Percentiles rank a stretch among this genome's conserved stretches.
Evolutionary conservation across 305 asterid genomes (phyloP).

Genomic region (Solanum hybrid): DNA sequence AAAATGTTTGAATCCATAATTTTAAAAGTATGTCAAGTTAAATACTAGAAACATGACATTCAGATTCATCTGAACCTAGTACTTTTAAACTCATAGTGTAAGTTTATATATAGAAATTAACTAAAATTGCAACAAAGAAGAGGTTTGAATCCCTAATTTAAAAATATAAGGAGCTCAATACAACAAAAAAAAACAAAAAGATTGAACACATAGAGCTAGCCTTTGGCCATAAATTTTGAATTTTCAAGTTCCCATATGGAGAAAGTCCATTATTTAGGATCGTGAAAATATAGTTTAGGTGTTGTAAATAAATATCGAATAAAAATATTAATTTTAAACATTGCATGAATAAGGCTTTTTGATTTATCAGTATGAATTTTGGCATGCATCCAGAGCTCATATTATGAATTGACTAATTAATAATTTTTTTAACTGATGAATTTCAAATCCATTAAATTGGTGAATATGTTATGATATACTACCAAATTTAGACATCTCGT

Average conservation of each 20-base stretch:
- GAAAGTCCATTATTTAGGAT: not conserved
- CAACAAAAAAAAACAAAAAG: not conserved
- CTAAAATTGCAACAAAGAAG: not conserved
- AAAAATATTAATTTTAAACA: not conserved
- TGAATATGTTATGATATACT: not conserved
- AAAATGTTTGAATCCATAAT: not conserved
- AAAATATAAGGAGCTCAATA: not conserved
- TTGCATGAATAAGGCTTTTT: not conserved
- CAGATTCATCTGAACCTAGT: not conserved
- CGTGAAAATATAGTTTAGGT: not conserved
- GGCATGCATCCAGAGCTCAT: not conserved
- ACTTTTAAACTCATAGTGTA: not conserved
- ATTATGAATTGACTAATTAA: not conserved
- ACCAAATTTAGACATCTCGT: not conserved
- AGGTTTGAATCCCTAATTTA: not conserved
- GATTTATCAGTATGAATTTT: not conserved
- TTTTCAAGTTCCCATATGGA: not conserved
- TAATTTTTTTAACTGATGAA: not conserved
- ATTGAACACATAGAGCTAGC: not conserved
- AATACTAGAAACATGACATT: not conserved
- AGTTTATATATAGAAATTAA: not conserved
- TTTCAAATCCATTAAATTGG: not conserved
- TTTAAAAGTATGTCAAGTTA: not conserved
- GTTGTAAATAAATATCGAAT: not conserved
- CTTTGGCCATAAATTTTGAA: not conserved